These are phyloP conservation scores for Iberis pinnata DNA, from an alignment of 345 rosid genomes.

Conservation along the genomic window DNA sequence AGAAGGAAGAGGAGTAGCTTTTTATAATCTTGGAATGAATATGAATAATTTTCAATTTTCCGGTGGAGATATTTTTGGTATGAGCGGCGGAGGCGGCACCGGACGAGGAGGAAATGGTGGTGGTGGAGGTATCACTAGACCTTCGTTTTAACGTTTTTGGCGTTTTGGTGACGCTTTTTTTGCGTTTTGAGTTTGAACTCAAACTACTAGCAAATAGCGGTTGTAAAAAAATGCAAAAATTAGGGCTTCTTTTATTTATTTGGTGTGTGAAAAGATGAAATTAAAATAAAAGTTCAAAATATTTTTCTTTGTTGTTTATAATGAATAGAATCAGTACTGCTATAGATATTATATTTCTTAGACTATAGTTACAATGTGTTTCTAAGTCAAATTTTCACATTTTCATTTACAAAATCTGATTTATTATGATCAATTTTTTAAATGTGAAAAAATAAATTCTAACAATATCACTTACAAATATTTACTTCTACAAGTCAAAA, in stretches of 20 bases:
- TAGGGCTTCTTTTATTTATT: conserved; percentile 10
- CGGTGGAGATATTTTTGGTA: conserved; percentile 43
- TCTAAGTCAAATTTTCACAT: no score
- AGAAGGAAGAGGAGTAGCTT: conserved; percentile 31
- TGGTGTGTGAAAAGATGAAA: conserved; percentile 18
- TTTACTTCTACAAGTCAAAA: no score
- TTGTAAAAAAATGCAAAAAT: conserved; percentile 13
- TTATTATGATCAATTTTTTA: no score
- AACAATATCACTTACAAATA: no score
- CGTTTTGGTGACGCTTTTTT: conserved; percentile 9
- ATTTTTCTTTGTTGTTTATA: no score
- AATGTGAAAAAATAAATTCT: no score
- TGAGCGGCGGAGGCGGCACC: conserved; percentile 26
- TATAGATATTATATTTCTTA: background rate
- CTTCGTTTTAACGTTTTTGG: conserved; percentile 40
- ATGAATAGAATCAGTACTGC: conserved; percentile 9
- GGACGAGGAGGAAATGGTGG: conserved; percentile 18
- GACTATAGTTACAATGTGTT: no score
- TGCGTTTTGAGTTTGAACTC: conserved; percentile 19
- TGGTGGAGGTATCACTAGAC: conserved; percentile 30
- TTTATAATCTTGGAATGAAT: conserved; percentile 49
- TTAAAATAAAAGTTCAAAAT: background rate
- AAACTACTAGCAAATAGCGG: conserved; percentile 13
- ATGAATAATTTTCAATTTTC: conserved; percentile 45
- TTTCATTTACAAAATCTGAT: no score